Percentiles rank a stretch among this genome's conserved stretches.
Conservation (phyloP, 2,329 filamentous ascomycete genomes). For the Davidsoniella neocaledoniae region DNA sequence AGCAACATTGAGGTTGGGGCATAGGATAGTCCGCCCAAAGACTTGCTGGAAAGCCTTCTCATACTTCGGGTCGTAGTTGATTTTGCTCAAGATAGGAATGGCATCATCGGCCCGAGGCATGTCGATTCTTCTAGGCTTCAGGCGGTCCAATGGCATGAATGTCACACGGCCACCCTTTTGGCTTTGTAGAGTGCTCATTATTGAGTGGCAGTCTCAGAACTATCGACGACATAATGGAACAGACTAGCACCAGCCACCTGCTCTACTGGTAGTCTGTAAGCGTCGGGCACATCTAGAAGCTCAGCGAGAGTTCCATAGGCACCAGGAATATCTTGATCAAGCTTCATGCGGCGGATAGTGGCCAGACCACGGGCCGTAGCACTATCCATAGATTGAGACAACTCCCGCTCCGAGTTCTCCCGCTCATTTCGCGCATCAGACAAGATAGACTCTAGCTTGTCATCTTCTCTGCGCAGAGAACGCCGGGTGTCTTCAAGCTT, state of each 20-base stretch:
- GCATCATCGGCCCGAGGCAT: slow-evolving; percentile 78
- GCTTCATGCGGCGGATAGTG: slow-evolving; percentile 69
- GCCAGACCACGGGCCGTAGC: slow-evolving; percentile 74
- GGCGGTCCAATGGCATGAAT: slow-evolving; percentile 79
- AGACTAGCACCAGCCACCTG: slow-evolving; percentile 83
- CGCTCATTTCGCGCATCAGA: slow-evolving; percentile 60
- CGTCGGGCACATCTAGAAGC: slow-evolving; percentile 70
- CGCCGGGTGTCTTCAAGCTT: slow-evolving; percentile 74
- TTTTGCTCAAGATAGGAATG: slow-evolving; percentile 69
- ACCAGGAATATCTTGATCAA: slow-evolving; percentile 62
- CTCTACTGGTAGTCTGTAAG: slow-evolving; percentile 77
- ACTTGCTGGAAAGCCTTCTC: slow-evolving; percentile 85
- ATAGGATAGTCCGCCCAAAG: slow-evolving; percentile 89
- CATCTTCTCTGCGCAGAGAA: slow-evolving; percentile 73
- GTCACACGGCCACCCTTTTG: slow-evolving; percentile 75
- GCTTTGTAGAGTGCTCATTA: slow-evolving; percentile 64
- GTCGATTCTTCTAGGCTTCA: slow-evolving; percentile 54
- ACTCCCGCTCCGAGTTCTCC: slow-evolving; percentile 56
- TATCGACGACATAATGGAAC: slow-evolving; percentile 94
- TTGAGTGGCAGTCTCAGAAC: slow-evolving; percentile 70
- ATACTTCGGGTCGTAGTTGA: slow-evolving; percentile 59
- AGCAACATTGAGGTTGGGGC: slow-evolving; percentile 73
- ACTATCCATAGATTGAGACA: slow-evolving; percentile 77
- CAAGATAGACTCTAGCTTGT: slow-evolving; percentile 65
- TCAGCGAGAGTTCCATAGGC: slow-evolving; percentile 89